Evolutionary conservation across 805 yeast genomes (phyloP).

Genomic region (Barnettozyma pratensis): DNA sequence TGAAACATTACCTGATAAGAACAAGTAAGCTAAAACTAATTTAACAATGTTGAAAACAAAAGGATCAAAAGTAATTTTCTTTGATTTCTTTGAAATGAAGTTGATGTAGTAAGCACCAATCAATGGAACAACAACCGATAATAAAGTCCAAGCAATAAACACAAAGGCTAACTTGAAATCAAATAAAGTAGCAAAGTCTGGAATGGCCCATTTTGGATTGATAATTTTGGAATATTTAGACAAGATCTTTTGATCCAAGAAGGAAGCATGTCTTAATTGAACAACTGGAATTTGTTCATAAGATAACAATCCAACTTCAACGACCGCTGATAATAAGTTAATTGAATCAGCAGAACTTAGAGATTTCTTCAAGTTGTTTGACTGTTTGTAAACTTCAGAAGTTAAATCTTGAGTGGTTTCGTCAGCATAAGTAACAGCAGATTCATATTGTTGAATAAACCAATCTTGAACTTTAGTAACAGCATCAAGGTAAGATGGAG

Average conservation of each 20-base stretch:
- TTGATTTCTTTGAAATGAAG: slow-evolving; percentile 23
- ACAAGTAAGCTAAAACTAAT: slow-evolving; percentile 36
- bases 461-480: slow-evolving; percentile 18
- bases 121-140: slow-evolving; percentile 20
- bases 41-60: slow-evolving; percentile 46
- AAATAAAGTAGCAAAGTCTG: slow-evolving; percentile 18
- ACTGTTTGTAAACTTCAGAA: slow-evolving; percentile 6
- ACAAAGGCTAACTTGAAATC: slow-evolving; percentile 17
- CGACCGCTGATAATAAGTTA: slow-evolving; percentile 11
- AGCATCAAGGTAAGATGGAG: slow-evolving; percentile 7
- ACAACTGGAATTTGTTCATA: slow-evolving; percentile 17
- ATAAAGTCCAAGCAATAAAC: slow-evolving; percentile 21
- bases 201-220: slow-evolving; percentile 11
- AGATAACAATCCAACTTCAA: slow-evolving; percentile 18
- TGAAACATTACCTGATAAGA: slow-evolving; percentile 24
- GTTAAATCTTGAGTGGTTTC: slow-evolving; percentile 13
- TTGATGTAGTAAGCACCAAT: slow-evolving; percentile 27
- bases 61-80: slow-evolving; percentile 46
- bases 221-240: slow-evolving; percentile 16
- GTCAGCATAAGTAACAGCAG: slow-evolving; percentile 15
- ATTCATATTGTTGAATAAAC: slow-evolving; percentile 20
- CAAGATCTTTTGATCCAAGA: slow-evolving; percentile 17
- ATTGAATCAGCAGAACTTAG: slow-evolving; percentile 28
- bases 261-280: slow-evolving; percentile 14
- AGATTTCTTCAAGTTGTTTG: slow-evolving; percentile 15